A percentile compares a stretch with the other conserved stretches of the same genome.
These are phyloP conservation scores for Paramyrothecium sp. DNA, from an alignment of 2,329 filamentous ascomycete genomes.

Conservation along the genomic window DNA sequence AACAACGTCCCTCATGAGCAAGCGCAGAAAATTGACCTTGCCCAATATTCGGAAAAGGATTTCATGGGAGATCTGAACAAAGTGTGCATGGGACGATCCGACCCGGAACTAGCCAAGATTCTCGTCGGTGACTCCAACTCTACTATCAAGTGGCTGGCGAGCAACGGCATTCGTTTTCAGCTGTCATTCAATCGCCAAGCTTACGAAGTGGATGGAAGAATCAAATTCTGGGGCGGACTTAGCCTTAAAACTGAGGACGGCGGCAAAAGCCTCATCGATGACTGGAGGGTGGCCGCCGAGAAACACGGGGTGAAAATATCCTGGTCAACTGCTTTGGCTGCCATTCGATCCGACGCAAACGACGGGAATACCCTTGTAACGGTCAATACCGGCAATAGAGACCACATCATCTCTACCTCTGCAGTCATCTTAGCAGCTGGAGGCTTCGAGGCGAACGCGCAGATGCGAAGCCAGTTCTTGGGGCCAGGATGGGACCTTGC, in stretches of 20 bases:
- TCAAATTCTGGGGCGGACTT: slow-evolving; percentile 67
- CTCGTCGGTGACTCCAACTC: slow-evolving; percentile 51
- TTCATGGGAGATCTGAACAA: slow-evolving; percentile 56
- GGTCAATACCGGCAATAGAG: slow-evolving; percentile 25
- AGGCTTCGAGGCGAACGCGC: slow-evolving; percentile 62
- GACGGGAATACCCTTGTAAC: slow-evolving; percentile 11
- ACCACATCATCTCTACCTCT: slow-evolving; percentile 27
- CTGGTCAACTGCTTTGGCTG: slow-evolving; percentile 44
- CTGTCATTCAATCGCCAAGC: slow-evolving; percentile 66
- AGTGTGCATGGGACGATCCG: slow-evolving; percentile 53
- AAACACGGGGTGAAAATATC: slow-evolving; percentile 39
- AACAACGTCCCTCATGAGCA: slow-evolving; percentile 52
- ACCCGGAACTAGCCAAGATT: slow-evolving; percentile 43
- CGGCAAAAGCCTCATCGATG: slow-evolving; percentile 56
- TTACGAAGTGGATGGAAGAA: slow-evolving; percentile 58
- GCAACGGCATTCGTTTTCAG: slow-evolving; percentile 55
- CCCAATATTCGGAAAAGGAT: slow-evolving; percentile 51
- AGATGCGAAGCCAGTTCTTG: slow-evolving; percentile 50
- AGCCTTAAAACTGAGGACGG: slow-evolving; percentile 57
- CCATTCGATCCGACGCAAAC: slow-evolving; percentile 29
- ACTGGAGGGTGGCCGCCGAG: slow-evolving; percentile 42
- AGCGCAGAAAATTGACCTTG: slow-evolving; percentile 53
- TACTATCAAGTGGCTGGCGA: slow-evolving; percentile 53
- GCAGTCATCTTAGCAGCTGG: slow-evolving; percentile 57
- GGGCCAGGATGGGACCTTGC: slow-evolving; percentile 64